A percentile compares a stretch with the other conserved stretches of the same genome.
These are phyloP conservation scores for Ceratocystis variospora DNA, from an alignment of 2,329 filamentous ascomycete species.

Conservation along the genomic window DNA sequence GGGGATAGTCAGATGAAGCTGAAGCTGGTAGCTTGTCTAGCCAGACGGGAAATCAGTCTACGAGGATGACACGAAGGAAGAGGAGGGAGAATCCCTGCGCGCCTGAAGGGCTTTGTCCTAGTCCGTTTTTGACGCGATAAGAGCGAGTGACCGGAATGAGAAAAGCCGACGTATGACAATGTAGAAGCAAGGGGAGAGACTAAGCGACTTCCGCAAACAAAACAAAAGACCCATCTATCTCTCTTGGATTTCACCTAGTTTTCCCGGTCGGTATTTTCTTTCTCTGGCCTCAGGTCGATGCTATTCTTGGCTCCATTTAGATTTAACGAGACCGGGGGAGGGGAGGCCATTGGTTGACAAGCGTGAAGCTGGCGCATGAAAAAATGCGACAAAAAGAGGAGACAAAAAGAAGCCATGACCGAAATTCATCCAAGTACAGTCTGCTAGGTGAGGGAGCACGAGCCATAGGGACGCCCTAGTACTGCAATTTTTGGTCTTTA, in stretches of 20 bases:
- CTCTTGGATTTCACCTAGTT: not conserved
- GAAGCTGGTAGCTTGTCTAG: too few species aligned
- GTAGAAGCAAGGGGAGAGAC: not conserved
- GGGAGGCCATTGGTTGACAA: too few species aligned
- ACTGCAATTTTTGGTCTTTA: not conserved
- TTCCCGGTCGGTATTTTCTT: not conserved
- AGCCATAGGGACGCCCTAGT: not conserved
- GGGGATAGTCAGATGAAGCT: too few species aligned
- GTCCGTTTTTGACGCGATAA: not conserved
- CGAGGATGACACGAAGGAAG: too few species aligned
- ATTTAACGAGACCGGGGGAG: too few species aligned
- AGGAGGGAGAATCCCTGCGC: not conserved
- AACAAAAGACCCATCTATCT: not conserved
- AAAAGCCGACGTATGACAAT: not conserved
- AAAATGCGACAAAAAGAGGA: not conserved
- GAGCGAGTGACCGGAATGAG: not conserved
- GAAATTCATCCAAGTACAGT: not conserved
- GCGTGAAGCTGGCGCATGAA: not conserved
- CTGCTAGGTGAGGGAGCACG: not conserved
- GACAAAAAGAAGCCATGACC: not conserved
- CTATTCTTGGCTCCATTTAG: not conserved
- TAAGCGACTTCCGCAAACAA: not conserved
- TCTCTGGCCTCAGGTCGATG: too few species aligned
- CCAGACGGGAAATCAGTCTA: too few species aligned
- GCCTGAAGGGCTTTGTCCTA: not conserved